phyloP scores from a whole-genome alignment of 2,329 filamentous ascomycete species.

The Fusarium poae region DNA sequence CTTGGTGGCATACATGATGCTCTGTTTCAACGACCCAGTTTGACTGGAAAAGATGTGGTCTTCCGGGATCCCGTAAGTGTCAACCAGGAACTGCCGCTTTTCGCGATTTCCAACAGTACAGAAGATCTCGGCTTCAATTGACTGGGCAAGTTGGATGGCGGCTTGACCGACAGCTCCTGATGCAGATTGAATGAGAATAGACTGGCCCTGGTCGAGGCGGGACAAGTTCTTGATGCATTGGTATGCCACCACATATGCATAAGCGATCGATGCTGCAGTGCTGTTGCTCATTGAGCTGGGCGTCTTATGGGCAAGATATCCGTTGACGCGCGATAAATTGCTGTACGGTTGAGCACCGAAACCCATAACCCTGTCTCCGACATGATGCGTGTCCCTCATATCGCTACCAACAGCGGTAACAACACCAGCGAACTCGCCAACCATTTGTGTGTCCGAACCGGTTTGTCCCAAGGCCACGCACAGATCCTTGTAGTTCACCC shows the following conservation, averaged over 20 bases:
- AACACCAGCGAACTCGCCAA: slow-evolving; percentile 1
- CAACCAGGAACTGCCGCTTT: background rate
- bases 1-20: slow-evolving; percentile 2
- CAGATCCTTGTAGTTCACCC: slow-evolving; percentile 9
- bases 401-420: background rate
- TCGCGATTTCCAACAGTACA: slow-evolving; percentile 4
- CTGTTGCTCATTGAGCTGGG: background rate
- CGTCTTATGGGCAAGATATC: slow-evolving; percentile 1
- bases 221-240: slow-evolving; percentile 9
- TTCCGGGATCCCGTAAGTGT: background rate
- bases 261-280: background rate
- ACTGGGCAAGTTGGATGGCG: slow-evolving; percentile 1
- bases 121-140: background rate
- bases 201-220: background rate
- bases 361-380: slow-evolving; percentile 15
- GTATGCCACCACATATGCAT: slow-evolving; percentile 3
- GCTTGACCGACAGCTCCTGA: slow-evolving; percentile 12
- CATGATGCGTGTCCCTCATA: background rate
- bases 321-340: slow-evolving; percentile 9
- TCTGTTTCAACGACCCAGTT: background rate
- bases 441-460: background rate
- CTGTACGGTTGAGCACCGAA: slow-evolving; percentile 16
- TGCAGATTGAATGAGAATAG: slow-evolving; percentile 13
- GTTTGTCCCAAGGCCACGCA: slow-evolving; percentile 5
- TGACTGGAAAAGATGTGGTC: slow-evolving; percentile 3